Evolutionary conservation across 2,329 filamentous ascomycete genomes (phyloP).

Genomic region (Berkeleyomyces rouxiae): DNA sequence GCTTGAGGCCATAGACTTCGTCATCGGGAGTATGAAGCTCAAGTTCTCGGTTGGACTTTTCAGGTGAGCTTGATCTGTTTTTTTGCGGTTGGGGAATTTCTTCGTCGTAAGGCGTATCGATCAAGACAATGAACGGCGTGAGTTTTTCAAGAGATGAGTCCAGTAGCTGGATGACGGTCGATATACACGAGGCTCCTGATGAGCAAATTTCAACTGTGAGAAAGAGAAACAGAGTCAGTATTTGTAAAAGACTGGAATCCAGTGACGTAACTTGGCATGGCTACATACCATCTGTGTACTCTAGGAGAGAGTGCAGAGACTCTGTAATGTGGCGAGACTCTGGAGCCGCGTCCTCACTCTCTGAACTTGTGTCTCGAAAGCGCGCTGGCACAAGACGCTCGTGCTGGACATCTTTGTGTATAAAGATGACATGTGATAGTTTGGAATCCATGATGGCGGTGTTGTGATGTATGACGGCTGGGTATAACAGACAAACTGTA

Average conservation of each 20-base stretch:
- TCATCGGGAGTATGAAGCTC: conserved; percentile 29
- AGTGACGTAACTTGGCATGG: conserved; percentile 4
- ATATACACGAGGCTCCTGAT: conserved; percentile 35
- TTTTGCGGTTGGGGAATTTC: conserved; percentile 23
- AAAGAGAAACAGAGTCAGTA: conserved; percentile 16
- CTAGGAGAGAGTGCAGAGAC: conserved; percentile 33
- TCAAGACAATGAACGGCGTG: conserved; percentile 39
- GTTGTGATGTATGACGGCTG: conserved; percentile 24
- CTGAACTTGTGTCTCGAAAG: conserved; percentile 16
- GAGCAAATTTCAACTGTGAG: conserved; percentile 36
- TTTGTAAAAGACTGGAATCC: neutral
- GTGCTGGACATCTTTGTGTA: conserved; percentile 35
- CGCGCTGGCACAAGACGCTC: conserved; percentile 27
- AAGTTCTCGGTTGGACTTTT: conserved; percentile 23
- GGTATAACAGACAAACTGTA: conserved; percentile 29
- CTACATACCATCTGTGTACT: conserved; percentile 37
- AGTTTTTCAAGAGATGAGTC: conserved; percentile 24
- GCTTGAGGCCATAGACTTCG: conserved; percentile 37
- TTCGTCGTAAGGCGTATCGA: conserved; percentile 39
- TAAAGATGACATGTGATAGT: conserved; percentile 42
- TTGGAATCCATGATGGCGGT: conserved; percentile 37
- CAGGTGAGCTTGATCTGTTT: conserved; percentile 25
- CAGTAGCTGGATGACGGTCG: conserved; percentile 34
- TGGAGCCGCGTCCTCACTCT: conserved; percentile 19
- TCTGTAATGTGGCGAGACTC: conserved; percentile 27